Percentiles rank a stretch among this genome's conserved stretches.
Evolutionary conservation across 305 asterid species (phyloP).

Genomic region (Fraxinus xanthoxyloides): DNA sequence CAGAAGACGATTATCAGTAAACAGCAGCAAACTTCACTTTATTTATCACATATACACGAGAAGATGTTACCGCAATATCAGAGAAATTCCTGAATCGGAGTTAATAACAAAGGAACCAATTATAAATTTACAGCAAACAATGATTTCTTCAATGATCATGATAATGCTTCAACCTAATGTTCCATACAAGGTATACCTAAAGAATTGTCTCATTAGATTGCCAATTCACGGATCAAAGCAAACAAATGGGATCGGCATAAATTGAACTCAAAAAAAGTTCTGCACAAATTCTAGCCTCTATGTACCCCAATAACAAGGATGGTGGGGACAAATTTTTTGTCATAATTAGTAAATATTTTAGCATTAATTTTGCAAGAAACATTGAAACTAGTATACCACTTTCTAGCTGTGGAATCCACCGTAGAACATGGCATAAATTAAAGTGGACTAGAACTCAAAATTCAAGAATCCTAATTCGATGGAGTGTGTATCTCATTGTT

Average conservation of each 20-base stretch:
- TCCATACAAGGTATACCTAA: background rate
- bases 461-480: background rate
- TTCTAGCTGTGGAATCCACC: background rate
- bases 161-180: background rate
- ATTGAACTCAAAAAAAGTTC: background rate
- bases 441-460: background rate
- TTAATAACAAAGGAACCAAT: background rate
- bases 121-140: too few species aligned
- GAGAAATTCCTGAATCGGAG: background rate
- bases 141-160: background rate
- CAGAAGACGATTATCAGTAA: background rate
- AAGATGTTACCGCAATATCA: background rate
- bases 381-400: background rate
- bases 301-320: background rate
- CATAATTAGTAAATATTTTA: background rate
- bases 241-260: background rate
- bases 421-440: background rate
- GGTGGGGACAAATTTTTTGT: background rate
- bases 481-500: background rate
- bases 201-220: background rate
- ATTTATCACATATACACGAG: background rate
- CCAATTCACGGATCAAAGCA: background rate
- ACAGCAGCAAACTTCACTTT: background rate
- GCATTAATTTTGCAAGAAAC: background rate
- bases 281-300: background rate